phyloP scores from a whole-genome alignment of 352 stramenopile genomes.

The Globisporangium mamillatum region DNA sequence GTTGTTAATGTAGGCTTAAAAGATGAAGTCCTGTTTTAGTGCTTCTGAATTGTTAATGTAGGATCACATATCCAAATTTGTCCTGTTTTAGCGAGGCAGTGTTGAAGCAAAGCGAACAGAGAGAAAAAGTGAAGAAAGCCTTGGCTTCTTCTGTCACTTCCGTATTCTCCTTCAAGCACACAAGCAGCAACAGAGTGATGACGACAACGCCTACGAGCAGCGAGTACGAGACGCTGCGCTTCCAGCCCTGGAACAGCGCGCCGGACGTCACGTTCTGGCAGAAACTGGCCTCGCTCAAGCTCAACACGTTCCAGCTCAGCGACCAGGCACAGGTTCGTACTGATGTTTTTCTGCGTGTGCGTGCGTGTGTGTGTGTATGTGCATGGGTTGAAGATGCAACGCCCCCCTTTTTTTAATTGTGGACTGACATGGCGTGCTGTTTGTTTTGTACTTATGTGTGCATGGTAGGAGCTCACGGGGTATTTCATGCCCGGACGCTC shows the following conservation, averaged over 20 bases:
- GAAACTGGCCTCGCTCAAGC: slow-evolving; percentile 69
- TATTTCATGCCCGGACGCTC: slow-evolving; percentile 70
- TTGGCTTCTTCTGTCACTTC: background rate
- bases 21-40: no score
- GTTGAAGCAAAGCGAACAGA: no score
- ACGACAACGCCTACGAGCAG: slow-evolving; percentile 3
- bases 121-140: no score
- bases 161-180: background rate
- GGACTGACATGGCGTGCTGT: background rate
- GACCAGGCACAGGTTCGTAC: slow-evolving; percentile 57
- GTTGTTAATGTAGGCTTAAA: no score
- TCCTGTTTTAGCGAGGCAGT: no score
- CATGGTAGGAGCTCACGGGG: slow-evolving; percentile 40
- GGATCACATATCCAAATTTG: no score
- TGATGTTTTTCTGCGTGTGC: background rate
- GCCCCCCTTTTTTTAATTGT: background rate
- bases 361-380: background rate
- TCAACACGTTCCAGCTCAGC: slow-evolving; percentile 78
- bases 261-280: slow-evolving; percentile 86
- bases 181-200: background rate
- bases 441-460: background rate
- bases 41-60: no score
- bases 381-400: slow-evolving; percentile 11
- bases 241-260: slow-evolving; percentile 80
- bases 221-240: slow-evolving; percentile 56